Evolutionary conservation across 148 eudicot genomes (phyloP).

Genomic region (Camellia granthamiana): DNA sequence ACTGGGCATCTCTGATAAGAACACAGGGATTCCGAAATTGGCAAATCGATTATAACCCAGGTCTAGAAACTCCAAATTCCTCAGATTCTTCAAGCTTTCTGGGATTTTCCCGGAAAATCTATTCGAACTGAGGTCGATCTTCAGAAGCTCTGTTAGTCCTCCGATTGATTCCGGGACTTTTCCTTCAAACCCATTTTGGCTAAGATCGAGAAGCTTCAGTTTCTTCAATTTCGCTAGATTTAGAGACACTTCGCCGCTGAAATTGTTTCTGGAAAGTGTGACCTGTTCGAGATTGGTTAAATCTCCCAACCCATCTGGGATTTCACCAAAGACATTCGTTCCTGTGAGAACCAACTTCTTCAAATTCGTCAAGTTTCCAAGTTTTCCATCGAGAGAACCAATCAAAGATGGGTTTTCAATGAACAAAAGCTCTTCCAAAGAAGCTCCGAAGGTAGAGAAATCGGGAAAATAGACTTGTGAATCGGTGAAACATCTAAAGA

Average conservation of each 20-base stretch:
- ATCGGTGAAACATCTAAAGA: conserved; percentile 68
- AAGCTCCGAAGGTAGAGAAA: conserved; percentile 22
- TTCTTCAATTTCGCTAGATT: conserved; percentile 35
- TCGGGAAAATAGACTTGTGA: conserved; percentile 32
- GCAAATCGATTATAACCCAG: conserved; percentile 55
- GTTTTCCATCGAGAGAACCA: conserved; percentile 39
- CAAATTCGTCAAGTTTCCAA: conserved; percentile 34
- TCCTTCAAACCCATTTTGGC: conserved; percentile 51
- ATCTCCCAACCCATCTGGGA: conserved; percentile 49
- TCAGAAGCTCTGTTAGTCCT: conserved; percentile 32
- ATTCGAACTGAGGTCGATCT: conserved; percentile 64
- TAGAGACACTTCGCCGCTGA: conserved; percentile 32
- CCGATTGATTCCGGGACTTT: conserved; percentile 53
- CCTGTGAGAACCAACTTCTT: conserved; percentile 66
- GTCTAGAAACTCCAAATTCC: conserved; percentile 59
- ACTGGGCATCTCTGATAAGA: conserved; percentile 46
- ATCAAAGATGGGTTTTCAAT: conserved; percentile 57
- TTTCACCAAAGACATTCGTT: conserved; percentile 44
- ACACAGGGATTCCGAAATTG: conserved; percentile 59
- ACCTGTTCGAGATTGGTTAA: conserved; percentile 48
- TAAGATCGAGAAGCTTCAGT: conserved; percentile 62
- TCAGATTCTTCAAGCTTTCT: conserved; percentile 38
- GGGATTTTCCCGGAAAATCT: conserved; percentile 54
- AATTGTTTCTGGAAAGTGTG: conserved; percentile 51
- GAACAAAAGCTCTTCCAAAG: conserved; percentile 65